Percentiles rank a stretch among this genome's conserved stretches.
phyloP scores from a whole-genome alignment of 1,284 basidiomycete genomes.

The Salmacisia buchloeana region DNA sequence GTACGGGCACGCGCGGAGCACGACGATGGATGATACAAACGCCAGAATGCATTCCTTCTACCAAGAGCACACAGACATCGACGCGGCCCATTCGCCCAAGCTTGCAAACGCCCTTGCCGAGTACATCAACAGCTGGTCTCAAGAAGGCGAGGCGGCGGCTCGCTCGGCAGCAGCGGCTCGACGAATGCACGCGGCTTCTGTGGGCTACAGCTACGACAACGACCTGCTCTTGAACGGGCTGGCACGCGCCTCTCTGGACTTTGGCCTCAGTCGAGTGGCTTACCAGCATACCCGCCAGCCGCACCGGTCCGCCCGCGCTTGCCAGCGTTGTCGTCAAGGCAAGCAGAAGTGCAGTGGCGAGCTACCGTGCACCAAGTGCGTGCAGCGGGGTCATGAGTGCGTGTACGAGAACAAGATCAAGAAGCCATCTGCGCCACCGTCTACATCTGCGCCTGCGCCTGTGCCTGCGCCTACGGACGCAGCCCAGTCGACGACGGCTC shows the following conservation, averaged over 20 bases:
- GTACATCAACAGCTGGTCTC: conserved; percentile 7
- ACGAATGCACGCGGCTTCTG: background rate
- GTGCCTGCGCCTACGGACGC: background rate
- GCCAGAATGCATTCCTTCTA: background rate
- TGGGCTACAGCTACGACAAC: no score
- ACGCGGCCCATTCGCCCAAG: background rate
- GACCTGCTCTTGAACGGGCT: background rate
- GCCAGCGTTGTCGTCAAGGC: conserved; percentile 1
- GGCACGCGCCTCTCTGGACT: background rate
- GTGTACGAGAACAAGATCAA: background rate
- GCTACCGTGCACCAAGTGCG: background rate
- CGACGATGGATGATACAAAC: no score
- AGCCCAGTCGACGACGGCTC: background rate
- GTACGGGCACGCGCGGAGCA: background rate
- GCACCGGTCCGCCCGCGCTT: background rate
- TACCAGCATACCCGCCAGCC: background rate
- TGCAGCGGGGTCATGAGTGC: background rate
- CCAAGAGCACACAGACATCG: background rate
- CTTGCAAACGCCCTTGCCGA: background rate
- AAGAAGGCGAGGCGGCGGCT: background rate
- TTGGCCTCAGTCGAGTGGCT: no score
- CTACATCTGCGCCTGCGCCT: background rate
- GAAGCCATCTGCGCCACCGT: background rate
- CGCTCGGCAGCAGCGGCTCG: background rate
- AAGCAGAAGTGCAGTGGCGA: conserved; percentile 5